These are phyloP conservation scores for Coniophora puteana DNA, from an alignment of 1,284 basidiomycete species.

Conservation along the genomic window DNA sequence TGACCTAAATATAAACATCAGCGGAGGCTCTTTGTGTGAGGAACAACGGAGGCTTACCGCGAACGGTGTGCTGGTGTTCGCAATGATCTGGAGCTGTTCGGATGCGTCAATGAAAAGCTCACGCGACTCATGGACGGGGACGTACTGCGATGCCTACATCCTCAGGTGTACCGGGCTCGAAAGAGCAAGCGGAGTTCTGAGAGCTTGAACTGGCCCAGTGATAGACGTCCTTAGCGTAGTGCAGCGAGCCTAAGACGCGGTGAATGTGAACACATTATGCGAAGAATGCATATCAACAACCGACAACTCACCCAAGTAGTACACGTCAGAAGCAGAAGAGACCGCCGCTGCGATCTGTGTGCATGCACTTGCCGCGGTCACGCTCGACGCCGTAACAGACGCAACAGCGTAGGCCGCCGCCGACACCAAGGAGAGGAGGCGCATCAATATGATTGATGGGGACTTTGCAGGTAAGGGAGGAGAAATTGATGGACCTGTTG, in stretches of 20 bases:
- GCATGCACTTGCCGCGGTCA: slow-evolving; percentile 8
- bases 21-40: slow-evolving; percentile 6
- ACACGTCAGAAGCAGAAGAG: slow-evolving; percentile 28
- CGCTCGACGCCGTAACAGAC: not conserved
- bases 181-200: slow-evolving; percentile 41
- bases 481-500: too few relatives aligned
- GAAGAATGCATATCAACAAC: too few relatives aligned
- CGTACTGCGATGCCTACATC: slow-evolving; percentile 45
- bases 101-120: not conserved
- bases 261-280: slow-evolving; percentile 2
- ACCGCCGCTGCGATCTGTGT: slow-evolving; percentile 20
- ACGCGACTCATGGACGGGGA: slow-evolving; percentile 5
- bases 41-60: slow-evolving; percentile 23
- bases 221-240: slow-evolving; percentile 35
- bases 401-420: not conserved
- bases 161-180: slow-evolving; percentile 45
- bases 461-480: too few relatives aligned
- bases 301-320: slow-evolving; percentile 26
- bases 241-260: slow-evolving; percentile 13
- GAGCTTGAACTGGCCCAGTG: slow-evolving; percentile 47
- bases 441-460: too few relatives aligned
- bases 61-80: slow-evolving; percentile 31
- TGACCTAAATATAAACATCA: slow-evolving; percentile 34
- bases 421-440: not conserved
- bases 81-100: slow-evolving; percentile 42